Evolutionary conservation across 805 yeast species (phyloP), one percentile per base, ranked within the genome.

Genomic region (Nakazawaea ishiwadae): DNA sequence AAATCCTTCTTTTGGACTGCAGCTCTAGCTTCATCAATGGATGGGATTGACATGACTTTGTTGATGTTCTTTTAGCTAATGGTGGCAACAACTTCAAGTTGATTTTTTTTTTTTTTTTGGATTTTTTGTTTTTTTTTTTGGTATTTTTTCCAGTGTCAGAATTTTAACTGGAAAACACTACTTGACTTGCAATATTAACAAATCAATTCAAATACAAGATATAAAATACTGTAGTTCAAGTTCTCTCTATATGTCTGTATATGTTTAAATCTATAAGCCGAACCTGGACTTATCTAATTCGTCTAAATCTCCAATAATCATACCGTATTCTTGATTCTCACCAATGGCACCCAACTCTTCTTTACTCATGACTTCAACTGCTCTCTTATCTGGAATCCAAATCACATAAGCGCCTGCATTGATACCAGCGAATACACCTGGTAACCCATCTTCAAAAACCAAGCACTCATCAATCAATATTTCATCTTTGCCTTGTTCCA

Each of bases 381-480:
- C 95, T 44, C 84, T 77, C 19, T 72, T 71, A 60, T 91, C 91
- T 8, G 99, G 98, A 11, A 90, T 84, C 99, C 98, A 93, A 36
- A 91, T 73, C n/a, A 91, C 96, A 41, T 71, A 72, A 11, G 87
- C 84, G 9, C 89, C 90, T 27, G 96, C 88, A 14, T 84, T 80
- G 42, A 73, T 74, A 11, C 96, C 99, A 3, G 96, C 82, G 14
- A 67, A 55, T 17, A 91, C 91, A 3, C 99, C 99, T 0, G 96
- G 90, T 33, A 89, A 68, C 3, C 96, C 98, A 62, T 93, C 99
- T 66, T 93, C 99, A 60, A 93, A 93, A 2, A 93, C 84, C 24
- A 93, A 60, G 53, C 95, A 85, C 53, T 93, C 96, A 24, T 77
- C 79, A 4, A 91, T 84, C 41, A 58, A 53, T 45, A 91, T 83